phyloP scores from a whole-genome alignment of 2,329 filamentous ascomycete genomes.

The Monilinia vaccinii-corymbosi region DNA sequence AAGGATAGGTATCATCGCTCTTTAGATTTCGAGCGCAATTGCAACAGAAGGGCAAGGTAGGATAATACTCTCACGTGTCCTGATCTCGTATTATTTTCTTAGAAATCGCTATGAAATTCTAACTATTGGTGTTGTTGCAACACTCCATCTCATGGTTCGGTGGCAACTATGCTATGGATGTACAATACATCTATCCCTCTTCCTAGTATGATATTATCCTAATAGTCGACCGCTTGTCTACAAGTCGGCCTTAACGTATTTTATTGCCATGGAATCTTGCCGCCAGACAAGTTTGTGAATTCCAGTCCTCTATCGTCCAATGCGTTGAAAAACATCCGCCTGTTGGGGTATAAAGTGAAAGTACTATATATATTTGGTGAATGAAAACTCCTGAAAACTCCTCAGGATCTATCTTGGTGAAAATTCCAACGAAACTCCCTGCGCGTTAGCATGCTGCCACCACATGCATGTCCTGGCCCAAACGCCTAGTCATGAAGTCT shows the following conservation, averaged over 20 bases:
- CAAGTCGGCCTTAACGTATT: not conserved
- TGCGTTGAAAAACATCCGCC: not conserved
- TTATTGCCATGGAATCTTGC: not conserved
- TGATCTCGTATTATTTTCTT: not conserved
- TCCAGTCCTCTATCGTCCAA: slow-evolving; percentile 2
- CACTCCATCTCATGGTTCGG: not conserved
- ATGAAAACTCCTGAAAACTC: not conserved
- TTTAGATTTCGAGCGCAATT: not conserved
- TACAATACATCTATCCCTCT: not conserved
- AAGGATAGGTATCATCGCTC: no score
- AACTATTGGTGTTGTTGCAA: not conserved
- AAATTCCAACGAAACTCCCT: not conserved
- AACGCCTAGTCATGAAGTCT: not conserved
- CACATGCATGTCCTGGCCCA: not conserved
- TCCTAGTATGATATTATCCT: not conserved
- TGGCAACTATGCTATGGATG: not conserved
- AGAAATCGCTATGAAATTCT: not conserved
- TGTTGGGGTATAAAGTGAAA: slow-evolving; percentile 3
- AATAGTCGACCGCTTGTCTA: not conserved
- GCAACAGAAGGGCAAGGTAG: not conserved
- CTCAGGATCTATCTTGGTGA: not conserved
- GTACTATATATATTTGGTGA: not conserved
- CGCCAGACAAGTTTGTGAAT: not conserved
- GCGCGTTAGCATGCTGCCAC: not conserved
- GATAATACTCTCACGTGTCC: not conserved